Conservation (phyloP, 805 yeast genomes). For the Clavispora santaluciae region DNA sequence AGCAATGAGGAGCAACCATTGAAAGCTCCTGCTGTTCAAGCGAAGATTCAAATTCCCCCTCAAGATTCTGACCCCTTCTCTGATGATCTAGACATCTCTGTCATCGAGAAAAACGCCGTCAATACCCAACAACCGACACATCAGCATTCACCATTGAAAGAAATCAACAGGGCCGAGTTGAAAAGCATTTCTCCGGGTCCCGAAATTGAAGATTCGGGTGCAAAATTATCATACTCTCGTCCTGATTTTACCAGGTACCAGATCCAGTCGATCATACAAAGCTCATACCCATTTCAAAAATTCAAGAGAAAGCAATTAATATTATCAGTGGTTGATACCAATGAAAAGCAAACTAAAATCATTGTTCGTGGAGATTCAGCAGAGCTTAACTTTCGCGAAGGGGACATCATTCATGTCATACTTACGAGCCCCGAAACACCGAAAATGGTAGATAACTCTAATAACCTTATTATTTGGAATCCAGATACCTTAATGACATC, state of each 20-base stretch:
- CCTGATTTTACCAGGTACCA: slow-evolving; percentile 47
- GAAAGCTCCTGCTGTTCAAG: not conserved
- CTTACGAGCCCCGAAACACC: slow-evolving; percentile 38
- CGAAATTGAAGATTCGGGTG: slow-evolving; percentile 1
- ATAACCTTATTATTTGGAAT: slow-evolving; percentile 67
- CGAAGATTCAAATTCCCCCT: not conserved
- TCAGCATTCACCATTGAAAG: not conserved
- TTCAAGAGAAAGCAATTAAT: slow-evolving; percentile 44
- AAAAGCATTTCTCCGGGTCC: not conserved
- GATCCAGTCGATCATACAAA: slow-evolving; percentile 29
- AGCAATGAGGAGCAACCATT: not conserved
- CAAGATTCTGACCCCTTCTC: slow-evolving; percentile 16
- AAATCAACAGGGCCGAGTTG: not conserved
- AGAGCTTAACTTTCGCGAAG: slow-evolving; percentile 40
- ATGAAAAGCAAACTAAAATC: slow-evolving; percentile 32
- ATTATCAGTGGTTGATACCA: slow-evolving; percentile 44
- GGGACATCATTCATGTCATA: slow-evolving; percentile 61
- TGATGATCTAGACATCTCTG: slow-evolving; percentile 14
- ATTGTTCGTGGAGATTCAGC: slow-evolving; percentile 62
- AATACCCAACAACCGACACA: not conserved
- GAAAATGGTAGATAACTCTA: slow-evolving; percentile 48
- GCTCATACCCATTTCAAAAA: slow-evolving; percentile 25
- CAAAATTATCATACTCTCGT: slow-evolving; percentile 43
- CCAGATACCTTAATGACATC: slow-evolving; percentile 84
- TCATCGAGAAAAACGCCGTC: slow-evolving; percentile 9